Evolutionary conservation across 2,329 filamentous ascomycete genomes (phyloP), one percentile per base, ranked within the genome.

Genomic region (Calonectria pteridis): DNA sequence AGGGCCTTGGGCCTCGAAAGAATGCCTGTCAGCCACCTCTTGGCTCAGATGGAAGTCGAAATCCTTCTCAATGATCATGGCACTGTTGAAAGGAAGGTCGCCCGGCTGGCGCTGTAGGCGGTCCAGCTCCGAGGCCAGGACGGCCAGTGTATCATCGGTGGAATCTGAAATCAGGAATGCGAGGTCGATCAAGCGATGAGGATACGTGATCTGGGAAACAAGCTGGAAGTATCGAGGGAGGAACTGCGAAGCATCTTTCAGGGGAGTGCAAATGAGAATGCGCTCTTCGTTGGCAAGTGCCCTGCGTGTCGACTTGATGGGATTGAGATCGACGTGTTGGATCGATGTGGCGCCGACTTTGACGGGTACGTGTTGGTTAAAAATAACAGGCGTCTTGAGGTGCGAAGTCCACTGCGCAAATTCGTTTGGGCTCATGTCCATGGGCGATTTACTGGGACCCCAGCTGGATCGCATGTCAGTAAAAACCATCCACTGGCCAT

Each of bases 81-180:
- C 95, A 83, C 94, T 98, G 82, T 91, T 92, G 88, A 99, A 99
- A 0, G 96, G 93, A 51, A 95, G 89, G 78, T 93, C 93, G 78
- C 97, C 94, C 29, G 92, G 90, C 75, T 93, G 92, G 80, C 93
- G 93, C 85, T 99, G 97, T 69, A 98, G 92, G 69, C 96, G 92
- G 77, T 98, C 93, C 73, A 98, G 88, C 85, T 99, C 97, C 75
- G 93, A 91, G 3, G 94, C 90, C 53, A 99, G 90, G 11, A 95
- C 91, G n/a, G 95, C 95, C 58, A 98, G 87, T 1, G 97, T 99
- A 81, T 98, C 96, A 83, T 99, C 97, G 50, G 89, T 92, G 70
- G 94, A 96, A 84, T 99, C 97, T 77, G 95, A 94, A 69, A 99
- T 95, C 31, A 99, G 91, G 86, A 99, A 99, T 29, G 92, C 97